Conservation (phyloP, 306 rosid genomes). For the Neltuma alba region DNA sequence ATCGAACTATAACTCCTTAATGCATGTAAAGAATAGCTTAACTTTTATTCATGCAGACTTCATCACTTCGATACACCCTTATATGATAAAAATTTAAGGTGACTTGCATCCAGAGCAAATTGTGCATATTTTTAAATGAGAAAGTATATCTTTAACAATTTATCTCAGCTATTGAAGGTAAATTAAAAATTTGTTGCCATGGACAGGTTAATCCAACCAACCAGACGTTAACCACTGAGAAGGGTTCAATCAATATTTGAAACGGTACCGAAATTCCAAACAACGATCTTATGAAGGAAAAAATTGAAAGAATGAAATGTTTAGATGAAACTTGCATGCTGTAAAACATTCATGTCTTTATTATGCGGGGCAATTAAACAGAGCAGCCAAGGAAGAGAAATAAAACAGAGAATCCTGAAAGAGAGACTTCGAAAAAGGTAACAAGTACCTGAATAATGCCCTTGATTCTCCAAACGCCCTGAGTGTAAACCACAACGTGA, state of each 20-base stretch:
- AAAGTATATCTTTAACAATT: no score
- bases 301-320: neutral
- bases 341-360: neutral
- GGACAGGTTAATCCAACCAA: neutral
- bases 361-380: neutral
- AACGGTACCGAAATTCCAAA: neutral
- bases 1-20: neutral
- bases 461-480: slow-evolving; percentile 73
- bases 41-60: neutral
- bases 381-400: neutral
- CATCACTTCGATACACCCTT: no score
- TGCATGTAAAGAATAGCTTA: neutral
- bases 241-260: neutral
- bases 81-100: no score
- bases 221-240: neutral
- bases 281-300: neutral
- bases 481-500: slow-evolving; percentile 56
- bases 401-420: neutral
- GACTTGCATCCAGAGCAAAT: neutral
- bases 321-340: neutral
- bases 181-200: neutral
- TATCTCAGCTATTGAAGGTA: no score
- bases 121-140: neutral
- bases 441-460: slow-evolving; percentile 72
- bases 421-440: neutral